These are phyloP conservation scores for Penstemon barbatus DNA, from an alignment of 257 asterid species.

Conservation along the genomic window DNA sequence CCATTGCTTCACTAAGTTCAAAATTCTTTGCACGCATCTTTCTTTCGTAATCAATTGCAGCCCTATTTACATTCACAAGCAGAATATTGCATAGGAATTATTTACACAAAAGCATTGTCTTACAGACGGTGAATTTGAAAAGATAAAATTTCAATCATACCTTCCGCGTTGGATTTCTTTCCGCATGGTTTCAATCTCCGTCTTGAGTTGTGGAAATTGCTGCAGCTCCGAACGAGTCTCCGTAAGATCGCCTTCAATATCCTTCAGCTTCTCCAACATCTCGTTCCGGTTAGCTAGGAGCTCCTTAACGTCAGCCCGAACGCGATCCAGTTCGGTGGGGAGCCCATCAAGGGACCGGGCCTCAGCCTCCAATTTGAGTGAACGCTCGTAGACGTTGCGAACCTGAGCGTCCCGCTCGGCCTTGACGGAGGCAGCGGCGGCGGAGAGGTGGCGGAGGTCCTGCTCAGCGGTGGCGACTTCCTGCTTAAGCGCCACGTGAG, in stretches of 20 bases:
- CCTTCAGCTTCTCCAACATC: slow-evolving; percentile 45
- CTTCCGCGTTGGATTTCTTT: slow-evolving; percentile 75
- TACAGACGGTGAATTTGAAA: neutral
- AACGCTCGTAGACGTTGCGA: slow-evolving; percentile 64
- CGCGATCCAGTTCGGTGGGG: slow-evolving; percentile 46
- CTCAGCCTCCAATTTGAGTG: slow-evolving; percentile 59
- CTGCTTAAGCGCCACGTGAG: slow-evolving; percentile 67
- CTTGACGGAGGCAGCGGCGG: slow-evolving; percentile 53
- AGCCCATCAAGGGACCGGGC: slow-evolving; percentile 44
- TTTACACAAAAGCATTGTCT: slow-evolving; percentile 1
- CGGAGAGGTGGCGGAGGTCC: slow-evolving; percentile 68
- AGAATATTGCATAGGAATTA: slow-evolving; percentile 11
- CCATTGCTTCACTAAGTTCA: slow-evolving; percentile 63
- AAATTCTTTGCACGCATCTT: slow-evolving; percentile 53
- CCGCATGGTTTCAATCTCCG: slow-evolving; percentile 52
- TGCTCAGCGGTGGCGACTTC: slow-evolving; percentile 54
- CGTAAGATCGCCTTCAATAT: slow-evolving; percentile 46
- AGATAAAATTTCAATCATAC: slow-evolving; percentile 34
- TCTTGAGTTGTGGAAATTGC: slow-evolving; percentile 44
- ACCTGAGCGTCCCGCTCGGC: slow-evolving; percentile 73
- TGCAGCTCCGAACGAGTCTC: slow-evolving; percentile 39
- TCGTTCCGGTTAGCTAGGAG: slow-evolving; percentile 51
- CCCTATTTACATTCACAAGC: slow-evolving; percentile 46
- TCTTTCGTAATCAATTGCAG: slow-evolving; percentile 76
- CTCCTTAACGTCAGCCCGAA: slow-evolving; percentile 48